Conservation (phyloP, 2,329 filamentous ascomycete genomes). For the Apiospora arundinis region DNA sequence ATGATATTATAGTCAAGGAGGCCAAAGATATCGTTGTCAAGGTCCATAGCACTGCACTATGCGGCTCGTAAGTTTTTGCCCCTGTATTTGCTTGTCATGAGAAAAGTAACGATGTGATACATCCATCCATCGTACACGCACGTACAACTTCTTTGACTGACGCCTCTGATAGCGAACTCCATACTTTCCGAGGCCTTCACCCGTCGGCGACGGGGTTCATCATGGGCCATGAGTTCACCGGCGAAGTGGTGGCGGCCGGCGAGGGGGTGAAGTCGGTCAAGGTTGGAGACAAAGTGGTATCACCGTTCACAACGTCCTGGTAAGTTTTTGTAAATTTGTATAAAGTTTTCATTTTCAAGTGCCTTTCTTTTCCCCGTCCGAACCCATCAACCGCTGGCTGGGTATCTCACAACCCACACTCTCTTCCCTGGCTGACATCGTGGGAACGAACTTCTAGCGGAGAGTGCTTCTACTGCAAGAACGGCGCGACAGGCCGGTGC, state of each 20-base stretch:
- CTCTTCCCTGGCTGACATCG: neutral
- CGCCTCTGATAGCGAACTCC: conserved; percentile 70
- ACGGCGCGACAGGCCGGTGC: conserved; percentile 79
- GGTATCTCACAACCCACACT: too few relatives aligned
- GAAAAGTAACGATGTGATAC: neutral
- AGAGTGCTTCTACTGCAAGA: conserved; percentile 84
- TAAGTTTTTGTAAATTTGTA: conserved; percentile 44
- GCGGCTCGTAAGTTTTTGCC: conserved; percentile 72
- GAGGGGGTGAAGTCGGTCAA: conserved; percentile 70
- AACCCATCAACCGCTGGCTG: neutral
- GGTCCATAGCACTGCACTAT: conserved; percentile 82
- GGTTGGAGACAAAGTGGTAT: conserved; percentile 79
- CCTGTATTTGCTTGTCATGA: neutral
- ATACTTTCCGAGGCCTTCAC: conserved; percentile 85
- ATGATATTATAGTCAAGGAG: conserved; percentile 60
- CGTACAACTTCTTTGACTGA: neutral
- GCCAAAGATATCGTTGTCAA: conserved; percentile 81
- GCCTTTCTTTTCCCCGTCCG: neutral
- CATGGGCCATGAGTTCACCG: conserved; percentile 89
- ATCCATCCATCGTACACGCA: neutral
- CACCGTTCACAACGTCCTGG: conserved; percentile 85
- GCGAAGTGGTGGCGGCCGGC: conserved; percentile 73
- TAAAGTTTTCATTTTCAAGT: neutral
- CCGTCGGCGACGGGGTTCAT: conserved; percentile 67
- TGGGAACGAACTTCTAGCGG: conserved; percentile 48